These are phyloP conservation scores for Hypomyces rosellus DNA, from an alignment of 2,329 filamentous ascomycete species.

Conservation along the genomic window DNA sequence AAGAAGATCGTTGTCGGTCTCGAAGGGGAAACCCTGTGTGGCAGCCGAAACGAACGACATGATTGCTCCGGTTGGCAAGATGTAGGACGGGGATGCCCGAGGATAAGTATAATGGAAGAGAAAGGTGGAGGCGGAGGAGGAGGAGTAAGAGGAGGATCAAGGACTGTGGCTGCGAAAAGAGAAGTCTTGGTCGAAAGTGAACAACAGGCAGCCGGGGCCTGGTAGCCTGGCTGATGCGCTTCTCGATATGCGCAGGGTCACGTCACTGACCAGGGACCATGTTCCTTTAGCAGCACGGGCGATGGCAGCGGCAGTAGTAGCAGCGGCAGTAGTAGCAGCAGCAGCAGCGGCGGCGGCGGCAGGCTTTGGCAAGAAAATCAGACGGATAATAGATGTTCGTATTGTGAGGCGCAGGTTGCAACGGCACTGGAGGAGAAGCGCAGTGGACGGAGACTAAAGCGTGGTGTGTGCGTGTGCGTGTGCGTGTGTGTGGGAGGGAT, in stretches of 20 bases:
- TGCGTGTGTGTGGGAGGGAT: too few species aligned
- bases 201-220: conserved; percentile 10
- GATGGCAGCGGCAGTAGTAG: conserved; percentile 1
- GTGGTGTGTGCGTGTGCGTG: too few species aligned
- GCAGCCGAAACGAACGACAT: conserved; percentile 42
- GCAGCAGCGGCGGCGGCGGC: not conserved
- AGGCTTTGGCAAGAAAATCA: not conserved
- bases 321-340: not conserved
- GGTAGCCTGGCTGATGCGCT: conserved; percentile 9
- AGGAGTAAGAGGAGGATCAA: not conserved
- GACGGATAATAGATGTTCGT: not conserved
- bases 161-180: conserved; percentile 4
- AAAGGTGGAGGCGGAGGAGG: not conserved
- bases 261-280: conserved; percentile 28
- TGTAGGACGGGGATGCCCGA: conserved; percentile 11
- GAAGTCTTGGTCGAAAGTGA: not conserved
- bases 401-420: not conserved
- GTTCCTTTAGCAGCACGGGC: conserved; percentile 17
- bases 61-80: conserved; percentile 17
- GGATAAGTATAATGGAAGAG: conserved; percentile 12
- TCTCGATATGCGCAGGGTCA: conserved; percentile 17
- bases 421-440: not conserved
- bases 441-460: not conserved
- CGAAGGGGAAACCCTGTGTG: conserved; percentile 34
- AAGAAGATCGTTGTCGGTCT: conserved; percentile 26